Percentiles rank a stretch among this genome's conserved stretches.
Evolutionary conservation across 2,329 filamentous ascomycete genomes (phyloP).

Genomic region (Pyrenophora teres): DNA sequence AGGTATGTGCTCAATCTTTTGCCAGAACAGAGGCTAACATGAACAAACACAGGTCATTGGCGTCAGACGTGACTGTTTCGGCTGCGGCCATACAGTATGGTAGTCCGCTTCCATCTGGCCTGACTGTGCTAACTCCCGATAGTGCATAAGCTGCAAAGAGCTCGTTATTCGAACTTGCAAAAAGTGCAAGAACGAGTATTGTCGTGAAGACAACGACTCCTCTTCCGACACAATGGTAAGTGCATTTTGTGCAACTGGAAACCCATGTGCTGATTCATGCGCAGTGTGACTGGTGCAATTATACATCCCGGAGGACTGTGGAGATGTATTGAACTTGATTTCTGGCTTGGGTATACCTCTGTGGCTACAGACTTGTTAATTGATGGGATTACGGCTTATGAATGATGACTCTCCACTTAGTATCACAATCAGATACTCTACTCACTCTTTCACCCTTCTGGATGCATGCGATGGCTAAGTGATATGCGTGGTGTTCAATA

Average conservation of each 20-base stretch:
- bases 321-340: constrained; percentile 38
- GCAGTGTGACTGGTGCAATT: constrained; percentile 50
- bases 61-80: constrained; percentile 77
- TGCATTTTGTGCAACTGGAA: not conserved
- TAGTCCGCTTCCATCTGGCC: not conserved
- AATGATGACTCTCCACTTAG: constrained; percentile 17
- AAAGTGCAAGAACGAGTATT: constrained; percentile 79
- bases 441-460: constrained; percentile 1
- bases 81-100: constrained; percentile 76
- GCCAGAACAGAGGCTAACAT: constrained; percentile 38
- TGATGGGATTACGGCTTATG: not conserved
- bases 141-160: constrained; percentile 78
- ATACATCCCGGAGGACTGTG: constrained; percentile 40
- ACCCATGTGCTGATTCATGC: constrained; percentile 6
- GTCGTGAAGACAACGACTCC: constrained; percentile 80
- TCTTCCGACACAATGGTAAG: constrained; percentile 65
- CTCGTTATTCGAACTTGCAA: constrained; percentile 72
- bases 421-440: constrained; percentile 24
- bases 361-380: not conserved
- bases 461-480: not conserved
- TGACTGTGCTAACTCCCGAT: constrained; percentile 10
- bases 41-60: constrained; percentile 49
- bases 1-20: constrained; percentile 43
- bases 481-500: constrained; percentile 1
- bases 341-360: not conserved